Conservation (phyloP, 1,139 yeast genomes). For the Candida sp. region DNA sequence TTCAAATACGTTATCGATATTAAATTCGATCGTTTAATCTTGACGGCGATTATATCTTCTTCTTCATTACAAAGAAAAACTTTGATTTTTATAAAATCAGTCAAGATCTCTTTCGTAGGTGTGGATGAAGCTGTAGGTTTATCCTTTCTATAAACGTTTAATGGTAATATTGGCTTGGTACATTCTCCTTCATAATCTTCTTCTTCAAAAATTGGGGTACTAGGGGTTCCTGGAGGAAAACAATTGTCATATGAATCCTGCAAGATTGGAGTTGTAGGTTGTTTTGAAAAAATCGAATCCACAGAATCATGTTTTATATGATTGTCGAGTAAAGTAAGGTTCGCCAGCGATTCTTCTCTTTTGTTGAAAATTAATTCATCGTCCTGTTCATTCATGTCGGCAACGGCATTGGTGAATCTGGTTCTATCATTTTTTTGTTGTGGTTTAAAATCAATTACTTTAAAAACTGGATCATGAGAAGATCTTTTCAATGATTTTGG, state of each 20-base stretch:
- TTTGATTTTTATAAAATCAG: conserved; percentile 29
- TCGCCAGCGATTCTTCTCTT: background rate
- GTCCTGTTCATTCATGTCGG: background rate
- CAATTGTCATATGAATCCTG: background rate
- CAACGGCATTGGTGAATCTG: background rate
- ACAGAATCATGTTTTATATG: background rate
- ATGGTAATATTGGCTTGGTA: background rate
- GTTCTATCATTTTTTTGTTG: background rate
- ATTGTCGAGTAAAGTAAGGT: background rate
- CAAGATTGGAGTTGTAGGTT: conserved; percentile 9
- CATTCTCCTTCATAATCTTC: conserved; percentile 2
- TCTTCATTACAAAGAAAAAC: conserved; percentile 27
- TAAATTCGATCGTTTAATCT: conserved; percentile 22
- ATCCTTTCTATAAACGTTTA: background rate
- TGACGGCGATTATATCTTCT: conserved; percentile 30
- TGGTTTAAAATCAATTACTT: background rate
- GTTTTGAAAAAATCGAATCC: conserved; percentile 10
- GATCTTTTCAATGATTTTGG: background rate
- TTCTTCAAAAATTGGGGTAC: conserved; percentile 17
- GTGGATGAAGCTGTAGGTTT: too few relatives aligned
- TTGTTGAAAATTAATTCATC: background rate
- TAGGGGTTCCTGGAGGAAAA: conserved; percentile 19
- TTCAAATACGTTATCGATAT: conserved; percentile 29
- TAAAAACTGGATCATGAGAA: background rate
- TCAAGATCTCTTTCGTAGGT: conserved; percentile 1